Percentiles rank a stretch among this genome's conserved stretches.
These are phyloP conservation scores for Lathyrus sativus DNA, from an alignment of 306 rosid genomes.

Conservation along the genomic window DNA sequence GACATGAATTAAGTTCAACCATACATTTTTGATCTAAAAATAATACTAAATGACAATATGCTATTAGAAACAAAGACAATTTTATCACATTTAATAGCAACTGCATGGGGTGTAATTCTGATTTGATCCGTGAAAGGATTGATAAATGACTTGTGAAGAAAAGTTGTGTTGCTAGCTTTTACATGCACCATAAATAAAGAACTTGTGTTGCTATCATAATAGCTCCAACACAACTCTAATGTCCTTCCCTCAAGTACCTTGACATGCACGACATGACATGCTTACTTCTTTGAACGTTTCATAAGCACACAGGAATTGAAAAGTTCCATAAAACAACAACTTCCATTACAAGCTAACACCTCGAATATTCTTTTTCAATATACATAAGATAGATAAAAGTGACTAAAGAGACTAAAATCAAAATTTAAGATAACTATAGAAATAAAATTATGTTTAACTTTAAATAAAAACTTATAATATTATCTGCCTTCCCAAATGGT, in stretches of 20 bases:
- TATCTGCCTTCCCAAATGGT: constrained; percentile 29
- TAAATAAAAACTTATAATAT: not conserved
- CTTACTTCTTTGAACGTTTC: constrained; percentile 1
- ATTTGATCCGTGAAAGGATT: too few relatives aligned
- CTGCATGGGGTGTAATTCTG: too few relatives aligned
- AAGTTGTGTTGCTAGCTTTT: not conserved
- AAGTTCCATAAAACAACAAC: not conserved
- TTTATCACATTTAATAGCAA: too few relatives aligned
- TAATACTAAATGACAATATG: too few relatives aligned
- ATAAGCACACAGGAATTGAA: not conserved
- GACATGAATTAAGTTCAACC: too few relatives aligned
- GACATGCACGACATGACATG: not conserved
- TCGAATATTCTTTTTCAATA: not conserved
- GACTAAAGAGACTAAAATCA: not conserved
- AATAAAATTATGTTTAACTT: too few relatives aligned
- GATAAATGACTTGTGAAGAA: too few relatives aligned
- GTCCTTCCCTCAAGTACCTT: not conserved
- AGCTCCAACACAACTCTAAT: not conserved
- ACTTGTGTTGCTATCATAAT: not conserved
- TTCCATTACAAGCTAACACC: not conserved
- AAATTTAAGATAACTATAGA: too few relatives aligned
- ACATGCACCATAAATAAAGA: not conserved
- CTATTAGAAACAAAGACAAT: too few relatives aligned
- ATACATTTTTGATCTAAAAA: too few relatives aligned
- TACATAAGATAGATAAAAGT: not conserved